Base-by-base conservation (phyloP, 176 grass and related monocot species). In the Poa annua region DNA sequence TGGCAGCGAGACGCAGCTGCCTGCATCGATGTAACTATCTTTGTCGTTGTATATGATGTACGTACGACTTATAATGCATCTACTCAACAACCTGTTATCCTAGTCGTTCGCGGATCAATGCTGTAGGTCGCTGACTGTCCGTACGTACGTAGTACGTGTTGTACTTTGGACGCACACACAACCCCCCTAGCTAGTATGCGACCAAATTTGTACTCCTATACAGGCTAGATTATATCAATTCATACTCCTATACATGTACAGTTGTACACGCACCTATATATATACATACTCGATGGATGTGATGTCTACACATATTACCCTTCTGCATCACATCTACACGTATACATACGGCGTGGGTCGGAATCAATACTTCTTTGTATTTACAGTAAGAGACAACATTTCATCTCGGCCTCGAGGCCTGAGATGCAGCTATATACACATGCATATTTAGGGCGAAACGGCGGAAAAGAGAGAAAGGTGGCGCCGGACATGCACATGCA, bases 31-130 rank as follows among this genome's bases (percentile, higher is more conserved):
- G 66, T 69, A 69, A 69, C 66, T 36, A 42, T 12, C 66, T n/a
- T 69, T 69, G 20, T 69, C 66, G 10, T 42, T 54, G 51, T 8
- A 3, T 3, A 19, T 52, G 16, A 52, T 52, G 50, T 19, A 0
- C 2, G 19, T 69, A 41, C 20, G 20, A 21, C 10, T 42, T 0
- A 9, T 69, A 42, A 16, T 68, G 16, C 0, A 67, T 42, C 66
- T 42, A 69, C 66, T 6, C 66, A 69, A 69, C 66, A 6, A 42
- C 34, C 65, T 69, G 36, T 42, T 69, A 69, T 69, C 66, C 66
- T 69, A 69, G 16, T 39, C 4, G 8, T n/a, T 67, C 64, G 64
- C 64, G 17, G 64, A 42, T 13, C 66, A 35, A 69, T 69, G 44
- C 44, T 0, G 33, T 10, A 61, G 35, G 66, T 19, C 4, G 8